Conservation (phyloP, 371 early-diverging fungal species). For the Circinella umbellata region DNA sequence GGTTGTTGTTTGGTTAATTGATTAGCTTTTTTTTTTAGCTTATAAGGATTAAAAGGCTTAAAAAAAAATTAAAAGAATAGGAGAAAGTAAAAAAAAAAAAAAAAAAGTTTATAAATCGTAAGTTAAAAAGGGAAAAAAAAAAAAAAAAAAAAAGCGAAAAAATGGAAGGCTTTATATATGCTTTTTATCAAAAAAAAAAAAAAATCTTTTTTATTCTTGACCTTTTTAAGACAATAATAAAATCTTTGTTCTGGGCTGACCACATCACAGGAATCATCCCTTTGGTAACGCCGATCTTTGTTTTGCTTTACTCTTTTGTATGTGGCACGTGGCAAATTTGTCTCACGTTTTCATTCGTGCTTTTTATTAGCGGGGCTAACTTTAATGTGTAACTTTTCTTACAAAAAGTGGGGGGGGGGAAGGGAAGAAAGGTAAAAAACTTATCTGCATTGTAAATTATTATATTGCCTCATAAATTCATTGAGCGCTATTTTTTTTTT, state of each 20-base stretch:
- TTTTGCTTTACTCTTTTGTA: neutral
- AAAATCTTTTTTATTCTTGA: neutral
- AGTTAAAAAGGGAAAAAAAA: neutral
- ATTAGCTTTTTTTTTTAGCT: no score
- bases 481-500: neutral
- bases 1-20: no score
- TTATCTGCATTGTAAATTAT: conserved; percentile 8
- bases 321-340: conserved; percentile 17
- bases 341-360: conserved; percentile 15
- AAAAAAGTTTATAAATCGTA: neutral
- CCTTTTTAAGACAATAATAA: conserved; percentile 1
- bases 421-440: no score
- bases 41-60: neutral
- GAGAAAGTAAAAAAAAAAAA: conserved; percentile 1
- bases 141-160: neutral
- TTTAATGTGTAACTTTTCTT: neutral
- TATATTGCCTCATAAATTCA: conserved; percentile 2
- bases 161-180: conserved; percentile 7
- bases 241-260: neutral
- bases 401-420: no score
- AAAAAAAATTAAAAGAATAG: neutral
- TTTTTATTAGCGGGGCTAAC: neutral
- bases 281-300: conserved; percentile 10
- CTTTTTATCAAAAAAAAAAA: neutral
- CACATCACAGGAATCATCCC: conserved; percentile 5